Evolutionary conservation across 2,329 filamentous ascomycete genomes (phyloP), one percentile per base, ranked within the genome.

Genomic region (Pezicula neosporulosa): DNA sequence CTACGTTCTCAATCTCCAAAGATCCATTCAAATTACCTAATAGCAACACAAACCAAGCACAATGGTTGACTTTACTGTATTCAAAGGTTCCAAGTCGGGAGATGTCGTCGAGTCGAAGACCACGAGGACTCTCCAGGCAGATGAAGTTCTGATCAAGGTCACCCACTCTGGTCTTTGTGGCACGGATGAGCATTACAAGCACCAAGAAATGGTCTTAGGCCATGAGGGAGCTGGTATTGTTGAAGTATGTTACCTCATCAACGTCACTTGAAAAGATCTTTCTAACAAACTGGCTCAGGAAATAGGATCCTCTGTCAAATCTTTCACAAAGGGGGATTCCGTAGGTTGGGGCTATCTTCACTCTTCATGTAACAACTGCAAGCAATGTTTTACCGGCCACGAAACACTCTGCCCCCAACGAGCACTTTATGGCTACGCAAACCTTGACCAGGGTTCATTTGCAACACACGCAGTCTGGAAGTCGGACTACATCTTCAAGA

Each of bases 91-190:
- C 57, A 73, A 80, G 57, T 76, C 77, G 51, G 82, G 83, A 60
- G 72, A 72, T 52, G 80, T 85, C 60, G 66, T 74, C 51, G 68
- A 82, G 64, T 64, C 69, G 42, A 71, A 70, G 45, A 79, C 76
- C 41, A 72, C 69, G 18, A 63, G 66, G 39, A 70, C 77, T 15
- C 65, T 81, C 39, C 62, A 60, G 2, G 68, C 71, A 47, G 76
- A 83, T 66, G 71, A 86, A 53, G 83, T 87, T 47, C 74, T 84
- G 27, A 64, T 89, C 62, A 77, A 76, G 50, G 72, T 88, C 55
- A 87, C 83, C 15, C 81, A 83, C 52, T 85, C 83, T 2, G 85
- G 86, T 28, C 72, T 88, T 47, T 89, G 86, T 65, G 82, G 81
- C 46, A 88, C 85, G 3, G 77, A 75, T 53, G 57, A 73, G 45